Evolutionary conservation across 306 rosid genomes (phyloP), one percentile per base, ranked within the genome.

Genomic region (Acacia acuminata): DNA sequence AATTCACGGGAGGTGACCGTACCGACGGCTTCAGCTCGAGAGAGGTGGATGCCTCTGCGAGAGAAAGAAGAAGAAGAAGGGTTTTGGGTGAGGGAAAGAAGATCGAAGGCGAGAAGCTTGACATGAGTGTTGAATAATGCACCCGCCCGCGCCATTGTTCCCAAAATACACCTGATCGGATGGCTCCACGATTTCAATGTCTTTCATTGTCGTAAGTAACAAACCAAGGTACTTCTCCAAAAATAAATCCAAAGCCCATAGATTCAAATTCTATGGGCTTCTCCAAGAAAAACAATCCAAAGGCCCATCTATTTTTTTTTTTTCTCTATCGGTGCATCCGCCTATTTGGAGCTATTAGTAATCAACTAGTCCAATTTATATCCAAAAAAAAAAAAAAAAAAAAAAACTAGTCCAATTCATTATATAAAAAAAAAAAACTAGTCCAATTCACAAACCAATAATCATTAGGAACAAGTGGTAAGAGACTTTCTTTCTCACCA

Each of bases 31-130:
- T 94, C 94, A 4, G 89, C 89, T 25, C 86, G 89, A 0, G 91
- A 82, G 66, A 93, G 74, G 27, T 81, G 84, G 42, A 80, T 53
- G 82, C 89, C 92, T 75, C 83, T 82, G 63, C 90, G 90, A 17
- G 86, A 84, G 84, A 90, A 89, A 0, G 88, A 56, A 42, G 78
- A 25, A 14, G 89, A 82, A 10, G 74, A 22, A 25, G 88, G 82
- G 77, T 64, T 56, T 78, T 85, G 87, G 22, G 86, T 76, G 65
- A 93, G 90, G 32, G 91, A 82, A 74, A 86, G 87, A 38, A 94
- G 79, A 88, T 94, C 94, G 85, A 88, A 91, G 61, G 92, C 97
- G 1, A 94, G 77, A 12, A 93, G 94, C 74, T 92, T 92, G 0
- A 94, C 86, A 27, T 94, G 94, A 42, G 94, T 85, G 84, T 88